Base-by-base conservation (phyloP, 371 early-diverging fungal species). In the Rhizopus microsporus region DNA sequence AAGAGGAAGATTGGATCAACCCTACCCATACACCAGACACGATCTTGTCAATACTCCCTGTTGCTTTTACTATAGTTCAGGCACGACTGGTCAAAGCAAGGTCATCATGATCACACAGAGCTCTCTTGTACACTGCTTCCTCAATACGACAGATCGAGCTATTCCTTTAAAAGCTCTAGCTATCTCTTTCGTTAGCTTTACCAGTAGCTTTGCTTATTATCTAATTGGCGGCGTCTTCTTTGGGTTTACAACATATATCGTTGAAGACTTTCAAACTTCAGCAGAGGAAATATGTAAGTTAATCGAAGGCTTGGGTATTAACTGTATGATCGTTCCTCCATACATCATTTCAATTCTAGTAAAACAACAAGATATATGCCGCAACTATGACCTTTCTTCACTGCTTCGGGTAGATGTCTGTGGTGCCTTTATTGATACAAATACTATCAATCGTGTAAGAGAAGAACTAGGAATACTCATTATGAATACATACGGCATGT, bases 391-490 rank as follows among this genome's bases (percentile, higher is more conserved):
- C 46, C 56, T 90, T 39, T 75, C 83, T 0, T 77, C 80, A 9
- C 64, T 92, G 3, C 35, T 66, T 9, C 55, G 55, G 34, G 57
- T 89, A 4, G 46, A 78, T 23, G 80, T 82, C 30, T 90, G 86
- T 33, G 94, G 91, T 5, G 88, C 93, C 1, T 89, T 90, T 16
- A 68, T 93, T 13, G 69, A 78, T 17, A 54, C 68, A 16, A 79
- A 80, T 23, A 51, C 84, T 0, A 62, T 73, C 17, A 40, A 63
- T 29, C 62, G 57, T 23, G 61, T 83, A 17, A 63, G 72, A 35
- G 34, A 63, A 16, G 60, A 69, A 12, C 63, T 85, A 10, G 70
- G 83, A 0, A 50, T 83, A 7, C 37, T 54, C 13, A 69, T 88
- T 0, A 63, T 76, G n/a, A 87, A 92, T 63, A 84, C 78, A 2